phyloP scores from a whole-genome alignment of 2,329 filamentous ascomycete species.

The Pestalotiopsis sp. region DNA sequence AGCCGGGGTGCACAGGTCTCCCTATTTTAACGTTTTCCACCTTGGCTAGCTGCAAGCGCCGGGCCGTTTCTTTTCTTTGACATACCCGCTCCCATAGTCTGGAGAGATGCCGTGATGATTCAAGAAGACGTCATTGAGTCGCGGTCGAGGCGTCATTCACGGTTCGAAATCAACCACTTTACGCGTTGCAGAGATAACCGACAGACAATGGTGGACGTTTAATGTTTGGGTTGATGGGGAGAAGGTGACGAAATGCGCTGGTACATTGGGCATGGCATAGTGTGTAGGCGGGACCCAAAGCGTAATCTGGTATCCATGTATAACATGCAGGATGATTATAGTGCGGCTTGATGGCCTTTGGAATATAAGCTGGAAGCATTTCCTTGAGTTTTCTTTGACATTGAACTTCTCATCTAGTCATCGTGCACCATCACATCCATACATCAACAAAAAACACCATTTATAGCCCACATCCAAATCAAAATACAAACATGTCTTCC shows the following conservation, averaged over 20 bases:
- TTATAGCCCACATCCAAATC: background rate
- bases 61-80: background rate
- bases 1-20: background rate
- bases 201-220: background rate
- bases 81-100: background rate
- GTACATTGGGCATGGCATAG: background rate
- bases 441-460: background rate
- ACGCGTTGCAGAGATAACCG: background rate
- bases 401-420: too few relatives aligned
- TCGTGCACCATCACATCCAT: too few relatives aligned
- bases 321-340: background rate
- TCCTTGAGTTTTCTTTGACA: too few relatives aligned
- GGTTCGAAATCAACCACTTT: background rate
- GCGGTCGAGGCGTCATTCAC: constrained; percentile 3
- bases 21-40: background rate
- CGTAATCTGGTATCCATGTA: background rate
- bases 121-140: constrained; percentile 6
- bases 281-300: background rate
- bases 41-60: background rate
- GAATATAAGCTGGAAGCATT: background rate
- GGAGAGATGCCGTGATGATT: constrained; percentile 1
- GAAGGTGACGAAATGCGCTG: background rate
- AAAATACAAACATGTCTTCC: constrained; percentile 17
- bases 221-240: background rate
- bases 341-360: background rate